These are phyloP conservation scores for Pyrrhoderma lamaoense DNA, from an alignment of 1,284 basidiomycete genomes.

Conservation along the genomic window DNA sequence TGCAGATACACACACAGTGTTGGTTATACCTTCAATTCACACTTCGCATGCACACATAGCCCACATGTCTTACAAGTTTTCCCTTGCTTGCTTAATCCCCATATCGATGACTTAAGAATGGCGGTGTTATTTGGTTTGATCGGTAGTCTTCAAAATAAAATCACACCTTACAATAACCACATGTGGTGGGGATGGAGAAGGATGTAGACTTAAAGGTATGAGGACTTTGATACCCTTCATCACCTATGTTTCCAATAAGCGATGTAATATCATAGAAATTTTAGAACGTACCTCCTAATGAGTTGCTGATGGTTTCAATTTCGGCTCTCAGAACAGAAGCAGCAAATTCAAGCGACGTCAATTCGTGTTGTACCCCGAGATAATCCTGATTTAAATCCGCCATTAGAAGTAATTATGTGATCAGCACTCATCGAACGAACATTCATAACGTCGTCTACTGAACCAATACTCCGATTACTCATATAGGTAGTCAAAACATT, in stretches of 20 bases:
- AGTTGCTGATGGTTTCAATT: constrained; percentile 49
- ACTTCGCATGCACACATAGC: constrained; percentile 75
- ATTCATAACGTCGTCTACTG: constrained; percentile 57
- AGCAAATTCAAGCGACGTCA: constrained; percentile 47
- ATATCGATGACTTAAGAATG: constrained; percentile 61
- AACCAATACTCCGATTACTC: constrained; percentile 47
- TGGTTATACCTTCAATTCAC: constrained; percentile 67
- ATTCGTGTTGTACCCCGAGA: constrained; percentile 57
- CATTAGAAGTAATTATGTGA: constrained; percentile 14
- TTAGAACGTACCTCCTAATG: constrained; percentile 49
- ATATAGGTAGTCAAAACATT: constrained; percentile 46
- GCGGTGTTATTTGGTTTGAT: constrained; percentile 1
- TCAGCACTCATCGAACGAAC: constrained; percentile 32
- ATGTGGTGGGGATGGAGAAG: constrained; percentile 77
- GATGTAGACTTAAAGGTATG: constrained; percentile 77
- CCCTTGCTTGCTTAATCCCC: constrained; percentile 80
- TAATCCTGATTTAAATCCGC: constrained; percentile 41
- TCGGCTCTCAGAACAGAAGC: constrained; percentile 51
- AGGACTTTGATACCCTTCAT: constrained; percentile 61
- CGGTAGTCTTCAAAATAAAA: not conserved
- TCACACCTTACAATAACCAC: constrained; percentile 71
- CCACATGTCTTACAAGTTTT: constrained; percentile 76
- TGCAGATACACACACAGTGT: not conserved
- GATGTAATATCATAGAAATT: constrained; percentile 1
- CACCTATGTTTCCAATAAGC: constrained; percentile 38